A percentile compares a stretch with the other conserved stretches of the same genome.
phyloP scores from a whole-genome alignment of 2,329 filamentous ascomycete species.

The Microsporum canis region DNA sequence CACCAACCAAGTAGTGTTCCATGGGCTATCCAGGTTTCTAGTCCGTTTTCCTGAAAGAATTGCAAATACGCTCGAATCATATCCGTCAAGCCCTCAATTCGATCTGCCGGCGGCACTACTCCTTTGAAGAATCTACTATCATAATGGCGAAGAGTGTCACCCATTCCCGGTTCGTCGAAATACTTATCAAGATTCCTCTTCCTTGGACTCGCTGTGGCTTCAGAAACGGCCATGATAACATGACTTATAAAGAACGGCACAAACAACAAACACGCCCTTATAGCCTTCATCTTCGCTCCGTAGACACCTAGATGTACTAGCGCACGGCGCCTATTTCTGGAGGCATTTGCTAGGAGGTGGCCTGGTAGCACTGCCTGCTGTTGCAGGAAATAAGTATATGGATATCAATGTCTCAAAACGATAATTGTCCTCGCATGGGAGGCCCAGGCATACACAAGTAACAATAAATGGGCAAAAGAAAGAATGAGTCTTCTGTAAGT shows the following conservation, averaged over 20 bases:
- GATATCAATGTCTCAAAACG: neutral
- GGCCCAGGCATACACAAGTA: neutral
- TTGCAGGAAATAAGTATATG: neutral
- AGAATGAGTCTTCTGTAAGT: neutral
- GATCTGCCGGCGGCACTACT: slow-evolving; percentile 54
- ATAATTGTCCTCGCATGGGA: neutral
- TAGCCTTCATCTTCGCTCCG: neutral
- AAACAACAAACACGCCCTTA: neutral
- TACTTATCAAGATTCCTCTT: slow-evolving; percentile 43
- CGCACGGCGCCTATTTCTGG: neutral
- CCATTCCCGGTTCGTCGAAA: slow-evolving; percentile 53
- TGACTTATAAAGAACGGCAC: neutral
- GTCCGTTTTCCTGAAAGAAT: slow-evolving; percentile 50
- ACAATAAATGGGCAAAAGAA: neutral
- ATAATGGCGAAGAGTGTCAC: slow-evolving; percentile 57
- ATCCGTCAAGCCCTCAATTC: slow-evolving; percentile 54
- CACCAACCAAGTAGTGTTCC: slow-evolving; percentile 78
- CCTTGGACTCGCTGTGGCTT: slow-evolving; percentile 9
- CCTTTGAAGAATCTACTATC: slow-evolving; percentile 58
- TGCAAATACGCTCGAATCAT: slow-evolving; percentile 64
- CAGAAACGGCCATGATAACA: neutral
- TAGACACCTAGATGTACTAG: no score
- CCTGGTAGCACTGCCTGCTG: neutral
- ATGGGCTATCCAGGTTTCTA: slow-evolving; percentile 81
- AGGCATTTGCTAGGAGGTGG: neutral